phyloP scores from a whole-genome alignment of 176 grass and related monocot species.

The Secale cereale region DNA sequence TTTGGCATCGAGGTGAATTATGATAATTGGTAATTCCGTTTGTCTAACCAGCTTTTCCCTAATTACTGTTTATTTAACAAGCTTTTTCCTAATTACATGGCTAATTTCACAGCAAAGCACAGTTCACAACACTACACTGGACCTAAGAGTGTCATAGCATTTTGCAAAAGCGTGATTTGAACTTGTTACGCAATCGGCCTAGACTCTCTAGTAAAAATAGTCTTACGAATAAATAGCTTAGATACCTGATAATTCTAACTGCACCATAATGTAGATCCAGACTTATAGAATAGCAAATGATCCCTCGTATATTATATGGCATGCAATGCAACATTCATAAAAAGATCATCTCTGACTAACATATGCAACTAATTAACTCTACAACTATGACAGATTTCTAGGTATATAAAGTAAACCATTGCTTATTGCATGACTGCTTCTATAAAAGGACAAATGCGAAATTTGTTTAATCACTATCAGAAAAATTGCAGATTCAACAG shows the following conservation, averaged over 20 bases:
- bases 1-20: not conserved
- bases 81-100: not conserved
- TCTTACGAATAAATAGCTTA: not conserved
- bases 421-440: not conserved
- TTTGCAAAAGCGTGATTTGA: slow-evolving; percentile 4
- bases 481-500: slow-evolving; percentile 18
- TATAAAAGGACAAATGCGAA: not conserved
- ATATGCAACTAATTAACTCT: not conserved
- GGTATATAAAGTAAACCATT: not conserved
- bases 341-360: not conserved
- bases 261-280: not conserved
- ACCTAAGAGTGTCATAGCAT: not conserved
- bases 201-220: not conserved
- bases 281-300: slow-evolving; percentile 2
- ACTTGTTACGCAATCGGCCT: not conserved
- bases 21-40: slow-evolving; percentile 1
- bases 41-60: slow-evolving; percentile 1
- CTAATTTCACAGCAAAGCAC: not conserved
- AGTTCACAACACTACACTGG: not conserved
- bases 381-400: not conserved
- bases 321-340: not conserved
- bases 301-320: not conserved
- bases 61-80: not conserved
- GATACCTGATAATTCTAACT: not conserved
- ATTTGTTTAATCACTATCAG: not conserved